Evolutionary conservation across 2,329 filamentous ascomycete genomes (phyloP).

Genomic region (Nothophaeocryptopus gaeumannii): DNA sequence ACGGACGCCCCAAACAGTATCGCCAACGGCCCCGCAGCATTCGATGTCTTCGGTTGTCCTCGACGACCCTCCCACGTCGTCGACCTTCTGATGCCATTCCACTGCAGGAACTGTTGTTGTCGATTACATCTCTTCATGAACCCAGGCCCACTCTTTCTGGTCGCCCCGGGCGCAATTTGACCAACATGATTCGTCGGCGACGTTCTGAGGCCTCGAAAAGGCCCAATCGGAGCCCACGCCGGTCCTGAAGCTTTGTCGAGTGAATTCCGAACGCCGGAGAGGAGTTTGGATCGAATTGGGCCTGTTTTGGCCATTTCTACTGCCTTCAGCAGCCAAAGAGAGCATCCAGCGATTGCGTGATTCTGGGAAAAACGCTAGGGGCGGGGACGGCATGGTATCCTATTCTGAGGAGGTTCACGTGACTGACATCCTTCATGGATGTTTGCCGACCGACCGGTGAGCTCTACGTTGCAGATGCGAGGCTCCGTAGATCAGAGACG

Average conservation of each 20-base stretch:
- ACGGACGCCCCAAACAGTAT: conserved; percentile 22
- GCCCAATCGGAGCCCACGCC: conserved; percentile 11
- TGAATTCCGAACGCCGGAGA: conserved; percentile 18
- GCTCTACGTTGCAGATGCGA: no score
- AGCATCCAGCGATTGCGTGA: no score
- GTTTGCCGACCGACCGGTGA: no score
- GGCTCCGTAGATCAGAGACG: no score
- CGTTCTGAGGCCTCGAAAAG: conserved; percentile 7
- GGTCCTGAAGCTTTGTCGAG: conserved; percentile 8
- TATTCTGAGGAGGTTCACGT: no score
- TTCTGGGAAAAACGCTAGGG: no score
- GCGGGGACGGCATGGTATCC: no score
- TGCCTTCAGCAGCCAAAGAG: no score
- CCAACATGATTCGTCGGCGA: conserved; percentile 16
- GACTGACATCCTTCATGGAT: no score
- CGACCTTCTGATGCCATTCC: conserved; percentile 17
- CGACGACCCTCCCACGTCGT: conserved; percentile 13
- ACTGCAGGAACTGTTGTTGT: conserved; percentile 14
- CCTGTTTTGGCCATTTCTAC: conserved; percentile 9
- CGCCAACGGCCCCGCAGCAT: conserved; percentile 20
- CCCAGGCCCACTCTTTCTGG: conserved; percentile 16
- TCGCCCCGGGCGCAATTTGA: conserved; percentile 21
- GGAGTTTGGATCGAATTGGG: conserved; percentile 11
- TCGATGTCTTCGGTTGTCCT: conserved; percentile 15
- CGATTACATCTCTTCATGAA: conserved; percentile 6